Percentiles rank a stretch among this genome's conserved stretches.
Conservation (phyloP, 176 grass and related monocot species). For the Aechmea fasciata region DNA sequence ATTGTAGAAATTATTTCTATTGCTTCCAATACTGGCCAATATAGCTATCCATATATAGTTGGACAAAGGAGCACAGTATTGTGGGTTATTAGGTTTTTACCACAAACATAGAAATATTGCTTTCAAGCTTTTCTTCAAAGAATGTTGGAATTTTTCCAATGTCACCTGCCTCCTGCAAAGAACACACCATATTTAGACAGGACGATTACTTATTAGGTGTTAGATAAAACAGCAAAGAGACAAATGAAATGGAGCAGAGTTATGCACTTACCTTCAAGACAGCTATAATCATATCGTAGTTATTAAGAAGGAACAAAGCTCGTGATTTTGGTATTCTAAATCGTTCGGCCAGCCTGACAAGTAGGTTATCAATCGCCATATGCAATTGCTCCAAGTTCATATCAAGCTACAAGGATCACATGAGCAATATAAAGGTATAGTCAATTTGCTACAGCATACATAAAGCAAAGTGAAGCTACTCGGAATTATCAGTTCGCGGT, state of each 20-base stretch:
- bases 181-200: neutral
- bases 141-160: conserved; percentile 46
- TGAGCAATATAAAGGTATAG: conserved; percentile 3
- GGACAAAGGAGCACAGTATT: neutral
- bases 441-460: neutral
- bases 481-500: neutral
- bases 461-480: neutral
- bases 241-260: neutral
- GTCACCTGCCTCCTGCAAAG: conserved; percentile 48
- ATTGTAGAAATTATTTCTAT: too few species aligned
- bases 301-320: conserved; percentile 89
- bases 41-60: neutral
- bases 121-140: conserved; percentile 80
- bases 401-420: conserved; percentile 56
- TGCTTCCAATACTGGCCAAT: too few species aligned
- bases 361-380: conserved; percentile 56
- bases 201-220: conserved; percentile 3
- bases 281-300: conserved; percentile 87
- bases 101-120: conserved; percentile 66
- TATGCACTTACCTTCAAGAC: conserved; percentile 59
- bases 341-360: conserved; percentile 51
- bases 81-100: conserved; percentile 29
- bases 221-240: neutral
- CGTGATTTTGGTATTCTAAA: conserved; percentile 49
- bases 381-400: conserved; percentile 67